Conservation (phyloP, 2,329 filamentous ascomycete genomes). For the Hypocrella siamensis region DNA sequence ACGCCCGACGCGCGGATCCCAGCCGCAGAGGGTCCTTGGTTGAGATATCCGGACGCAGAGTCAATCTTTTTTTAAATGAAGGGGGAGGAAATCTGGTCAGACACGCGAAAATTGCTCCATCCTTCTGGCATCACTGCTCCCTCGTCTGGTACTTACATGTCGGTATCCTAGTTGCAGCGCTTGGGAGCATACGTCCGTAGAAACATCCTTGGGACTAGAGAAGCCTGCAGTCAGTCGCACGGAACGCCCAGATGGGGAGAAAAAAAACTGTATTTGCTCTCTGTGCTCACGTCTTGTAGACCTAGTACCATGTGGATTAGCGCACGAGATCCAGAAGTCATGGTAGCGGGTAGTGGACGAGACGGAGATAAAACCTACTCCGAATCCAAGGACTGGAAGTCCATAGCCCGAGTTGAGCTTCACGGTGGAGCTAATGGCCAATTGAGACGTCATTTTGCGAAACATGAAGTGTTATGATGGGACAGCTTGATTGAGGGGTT, state of each 20-base stretch:
- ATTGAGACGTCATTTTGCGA: slow-evolving; percentile 27
- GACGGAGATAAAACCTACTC: slow-evolving; percentile 26
- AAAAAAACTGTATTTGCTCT: background rate
- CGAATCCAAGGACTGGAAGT: slow-evolving; percentile 36
- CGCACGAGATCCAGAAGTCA: too few relatives aligned
- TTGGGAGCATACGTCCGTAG: slow-evolving; percentile 22
- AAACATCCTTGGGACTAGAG: slow-evolving; percentile 13
- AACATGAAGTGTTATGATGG: slow-evolving; percentile 4
- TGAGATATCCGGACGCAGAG: slow-evolving; percentile 34
- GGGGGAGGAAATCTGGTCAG: background rate
- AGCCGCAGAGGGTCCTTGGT: slow-evolving; percentile 32
- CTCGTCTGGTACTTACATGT: slow-evolving; percentile 21
- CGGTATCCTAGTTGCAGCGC: slow-evolving; percentile 36
- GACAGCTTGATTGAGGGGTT: too few relatives aligned
- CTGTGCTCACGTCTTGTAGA: slow-evolving; percentile 33
- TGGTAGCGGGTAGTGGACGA: too few relatives aligned
- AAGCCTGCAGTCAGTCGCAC: too few relatives aligned
- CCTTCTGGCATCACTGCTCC: background rate
- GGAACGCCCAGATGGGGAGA: background rate
- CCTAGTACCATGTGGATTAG: too few relatives aligned
- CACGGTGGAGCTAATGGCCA: slow-evolving; percentile 28
- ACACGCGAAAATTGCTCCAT: background rate
- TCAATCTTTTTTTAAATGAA: too few relatives aligned
- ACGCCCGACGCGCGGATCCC: slow-evolving; percentile 25
- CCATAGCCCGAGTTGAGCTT: slow-evolving; percentile 40